Percentiles rank a stretch among this genome's conserved stretches.
Conservation (phyloP, 208 protist genomes). For the Wallacemonas rigidus region DNA sequence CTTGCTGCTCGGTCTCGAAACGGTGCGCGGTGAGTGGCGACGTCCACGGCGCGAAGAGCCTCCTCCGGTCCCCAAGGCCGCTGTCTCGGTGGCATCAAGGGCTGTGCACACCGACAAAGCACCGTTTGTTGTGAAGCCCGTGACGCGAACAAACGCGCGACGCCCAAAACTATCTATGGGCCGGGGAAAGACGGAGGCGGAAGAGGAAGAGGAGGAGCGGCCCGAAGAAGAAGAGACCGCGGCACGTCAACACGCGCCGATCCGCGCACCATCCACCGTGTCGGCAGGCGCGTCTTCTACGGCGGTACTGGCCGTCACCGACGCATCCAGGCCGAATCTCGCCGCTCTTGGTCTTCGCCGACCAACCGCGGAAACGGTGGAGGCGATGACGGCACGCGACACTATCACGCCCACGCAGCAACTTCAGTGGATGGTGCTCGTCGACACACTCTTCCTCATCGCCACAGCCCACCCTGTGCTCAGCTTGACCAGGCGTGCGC, state of each 20-base stretch:
- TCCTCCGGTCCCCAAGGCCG: not conserved
- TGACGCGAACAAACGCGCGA: no score
- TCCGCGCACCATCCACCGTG: no score
- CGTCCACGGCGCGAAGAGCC: not conserved
- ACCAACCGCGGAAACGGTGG: not conserved
- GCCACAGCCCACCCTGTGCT: not conserved
- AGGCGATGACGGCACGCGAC: not conserved
- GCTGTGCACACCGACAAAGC: no score
- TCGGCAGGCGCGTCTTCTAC: not conserved
- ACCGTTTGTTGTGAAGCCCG: no score
- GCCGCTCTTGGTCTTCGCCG: not conserved
- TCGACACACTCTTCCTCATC: not conserved
- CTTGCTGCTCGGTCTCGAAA: not conserved
- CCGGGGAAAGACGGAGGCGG: no score
- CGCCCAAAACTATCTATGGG: no score
- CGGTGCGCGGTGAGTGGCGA: not conserved
- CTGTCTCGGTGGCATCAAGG: no score
- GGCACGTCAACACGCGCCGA: no score
- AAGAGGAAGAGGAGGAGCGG: no score
- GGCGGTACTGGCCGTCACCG: not conserved
- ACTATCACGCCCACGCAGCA: not conserved
- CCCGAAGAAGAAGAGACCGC: no score
- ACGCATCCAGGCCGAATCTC: not conserved
- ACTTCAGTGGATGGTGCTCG: slow-evolving; percentile 14
- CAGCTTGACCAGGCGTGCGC: slow-evolving; percentile 17